These are phyloP conservation scores for Neonectria magnoliae DNA, from an alignment of 2,329 filamentous ascomycete species.

Conservation along the genomic window DNA sequence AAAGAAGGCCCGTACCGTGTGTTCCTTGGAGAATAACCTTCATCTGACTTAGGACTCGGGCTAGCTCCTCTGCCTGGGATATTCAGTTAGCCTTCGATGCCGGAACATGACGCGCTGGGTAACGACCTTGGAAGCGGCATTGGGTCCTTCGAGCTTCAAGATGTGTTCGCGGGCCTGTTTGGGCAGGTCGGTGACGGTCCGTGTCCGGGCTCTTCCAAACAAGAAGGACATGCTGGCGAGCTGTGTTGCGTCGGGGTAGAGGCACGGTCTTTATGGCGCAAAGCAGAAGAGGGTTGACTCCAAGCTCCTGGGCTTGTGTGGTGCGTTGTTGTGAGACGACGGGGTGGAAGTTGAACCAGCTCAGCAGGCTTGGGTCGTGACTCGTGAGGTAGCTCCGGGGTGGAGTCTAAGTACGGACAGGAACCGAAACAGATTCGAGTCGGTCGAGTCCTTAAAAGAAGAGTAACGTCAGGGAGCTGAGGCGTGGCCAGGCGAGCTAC, in stretches of 20 bases:
- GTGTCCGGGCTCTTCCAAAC: slow-evolving; percentile 63
- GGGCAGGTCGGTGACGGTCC: slow-evolving; percentile 63
- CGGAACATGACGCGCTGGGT: background rate
- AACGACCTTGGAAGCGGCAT: slow-evolving; percentile 58
- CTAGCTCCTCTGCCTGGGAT: slow-evolving; percentile 82
- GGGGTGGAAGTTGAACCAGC: background rate
- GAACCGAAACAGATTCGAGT: background rate
- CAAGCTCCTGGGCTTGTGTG: background rate
- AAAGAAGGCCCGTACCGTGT: slow-evolving; percentile 70
- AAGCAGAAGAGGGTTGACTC: background rate
- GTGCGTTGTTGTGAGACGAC: background rate
- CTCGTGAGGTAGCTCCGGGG: background rate
- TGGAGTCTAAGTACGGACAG: background rate
- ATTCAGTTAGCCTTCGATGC: slow-evolving; percentile 5
- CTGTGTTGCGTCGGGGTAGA: background rate
- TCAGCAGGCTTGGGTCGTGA: background rate
- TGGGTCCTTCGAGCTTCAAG: slow-evolving; percentile 61
- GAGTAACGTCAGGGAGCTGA: background rate
- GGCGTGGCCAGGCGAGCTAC: background rate
- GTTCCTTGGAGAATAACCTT: slow-evolving; percentile 94
- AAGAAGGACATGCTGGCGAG: slow-evolving; percentile 61
- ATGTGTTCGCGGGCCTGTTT: slow-evolving; percentile 67
- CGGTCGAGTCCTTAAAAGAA: background rate
- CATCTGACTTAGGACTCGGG: slow-evolving; percentile 88
- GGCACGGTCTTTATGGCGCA: background rate